phyloP scores from a whole-genome alignment of 1,139 yeast genomes.

The Candida sanyaensis region DNA sequence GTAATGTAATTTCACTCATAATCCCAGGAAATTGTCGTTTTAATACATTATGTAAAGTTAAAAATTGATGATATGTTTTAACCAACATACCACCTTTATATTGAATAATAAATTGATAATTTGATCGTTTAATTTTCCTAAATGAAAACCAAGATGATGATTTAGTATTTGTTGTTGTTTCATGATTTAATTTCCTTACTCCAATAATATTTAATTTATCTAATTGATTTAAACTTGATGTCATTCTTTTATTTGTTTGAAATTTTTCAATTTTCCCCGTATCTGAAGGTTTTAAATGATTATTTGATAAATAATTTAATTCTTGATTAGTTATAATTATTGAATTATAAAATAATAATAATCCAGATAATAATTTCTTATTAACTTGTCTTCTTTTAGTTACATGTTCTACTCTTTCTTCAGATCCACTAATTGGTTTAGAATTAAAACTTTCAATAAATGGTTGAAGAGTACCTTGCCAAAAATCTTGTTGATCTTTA shows the following conservation, averaged over 20 bases:
- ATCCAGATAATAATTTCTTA: slow-evolving; percentile 57
- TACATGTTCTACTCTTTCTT: slow-evolving; percentile 69
- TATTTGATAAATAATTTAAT: slow-evolving; percentile 43
- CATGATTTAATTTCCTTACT: slow-evolving; percentile 40
- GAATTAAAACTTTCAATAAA: slow-evolving; percentile 76
- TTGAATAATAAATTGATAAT: slow-evolving; percentile 28
- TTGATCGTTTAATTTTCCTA: slow-evolving; percentile 24
- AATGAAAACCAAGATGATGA: slow-evolving; percentile 28
- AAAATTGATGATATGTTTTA: slow-evolving; percentile 69
- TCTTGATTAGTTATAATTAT: slow-evolving; percentile 68
- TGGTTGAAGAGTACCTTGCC: slow-evolving; percentile 78
- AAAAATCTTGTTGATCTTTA: slow-evolving; percentile 58
- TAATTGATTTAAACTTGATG: slow-evolving; percentile 1
- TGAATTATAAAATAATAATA: slow-evolving; percentile 72
- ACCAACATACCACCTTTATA: slow-evolving; percentile 40
- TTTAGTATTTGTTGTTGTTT: not conserved
- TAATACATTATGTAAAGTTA: slow-evolving; percentile 51
- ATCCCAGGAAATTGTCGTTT: slow-evolving; percentile 68
- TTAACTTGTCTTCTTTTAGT: slow-evolving; percentile 72
- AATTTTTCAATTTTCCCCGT: slow-evolving; percentile 52
- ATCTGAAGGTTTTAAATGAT: slow-evolving; percentile 51
- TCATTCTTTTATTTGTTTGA: slow-evolving; percentile 17
- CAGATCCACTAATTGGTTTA: slow-evolving; percentile 64
- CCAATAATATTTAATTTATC: slow-evolving; percentile 66
- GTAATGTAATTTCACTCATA: slow-evolving; percentile 57